Base-by-base conservation (phyloP, 106 monocot species). In the Dioscorea zingiberensis region DNA sequence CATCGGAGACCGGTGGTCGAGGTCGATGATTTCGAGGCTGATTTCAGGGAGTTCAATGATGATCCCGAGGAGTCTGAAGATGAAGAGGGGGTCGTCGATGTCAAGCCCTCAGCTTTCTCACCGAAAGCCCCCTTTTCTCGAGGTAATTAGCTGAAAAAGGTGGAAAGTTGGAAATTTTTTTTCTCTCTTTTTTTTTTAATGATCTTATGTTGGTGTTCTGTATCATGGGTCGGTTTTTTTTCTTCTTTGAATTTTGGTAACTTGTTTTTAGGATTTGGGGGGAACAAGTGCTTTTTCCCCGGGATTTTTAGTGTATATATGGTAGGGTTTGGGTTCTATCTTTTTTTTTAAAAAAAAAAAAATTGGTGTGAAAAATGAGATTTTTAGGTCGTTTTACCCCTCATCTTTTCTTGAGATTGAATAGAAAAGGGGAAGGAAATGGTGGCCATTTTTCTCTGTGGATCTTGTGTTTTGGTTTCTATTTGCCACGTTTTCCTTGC, bases 11-110 rank as follows among this genome's bases (percentile, higher is more conserved):
- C 48, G 47, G 59, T 17, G 26, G 47, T 54, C 9, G 76, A 78
- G 10, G 75, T 69, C 13, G 76, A 69, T 44, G 73, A 83, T 44
- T 86, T 86, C 60, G 83, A 90, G 75, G 83, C 86, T 13, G 90
- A 90, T 16, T 83, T 86, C 75, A 58, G 69, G 70, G 79, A 78
- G 77, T 90, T 90, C 74, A 62, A 74, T n/a, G 70, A 71, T 38
- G 79, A 77, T 51, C 58, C 77, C 14, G 78, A 78, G 23, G 82
- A 75, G 19, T 56, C 56, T 21, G 59, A 61, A 49, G 53, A 66
- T 62, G 8, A 75, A 62, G 51, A 65, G 65, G 9, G 69, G 46
- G 69, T 64, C 57, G 17, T 71, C 18, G 88, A 76, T 7, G 69
- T 63, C 64, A 80, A 75, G 68, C 72, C 70, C 73, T 76, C 78